These are phyloP conservation scores for Daldinia grandis DNA, from an alignment of 495 filamentous ascomycete genomes.

Conservation along the genomic window DNA sequence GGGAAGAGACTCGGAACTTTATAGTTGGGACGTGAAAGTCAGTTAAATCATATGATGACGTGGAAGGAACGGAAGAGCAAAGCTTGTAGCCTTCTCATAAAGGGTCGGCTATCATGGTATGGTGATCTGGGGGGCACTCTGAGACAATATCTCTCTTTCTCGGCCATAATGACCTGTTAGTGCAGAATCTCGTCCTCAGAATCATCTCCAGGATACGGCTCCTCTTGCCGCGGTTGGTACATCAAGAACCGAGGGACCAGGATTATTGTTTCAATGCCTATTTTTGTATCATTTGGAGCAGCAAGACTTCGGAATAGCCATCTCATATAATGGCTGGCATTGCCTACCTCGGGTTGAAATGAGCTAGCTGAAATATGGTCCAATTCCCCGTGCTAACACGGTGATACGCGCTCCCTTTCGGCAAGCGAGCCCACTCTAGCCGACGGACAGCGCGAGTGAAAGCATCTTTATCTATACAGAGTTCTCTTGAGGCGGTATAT, in stretches of 20 bases:
- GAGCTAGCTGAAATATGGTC: slow-evolving; percentile 11
- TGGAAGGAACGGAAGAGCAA: slow-evolving; percentile 15
- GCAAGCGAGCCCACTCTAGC: neutral
- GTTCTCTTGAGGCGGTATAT: neutral
- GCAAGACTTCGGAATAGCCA: slow-evolving; percentile 28
- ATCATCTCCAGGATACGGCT: neutral
- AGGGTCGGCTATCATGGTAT: neutral
- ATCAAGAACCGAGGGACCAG: slow-evolving; percentile 12
- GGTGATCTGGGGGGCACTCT: slow-evolving; percentile 11
- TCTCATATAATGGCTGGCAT: slow-evolving; percentile 13
- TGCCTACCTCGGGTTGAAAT: slow-evolving; percentile 1
- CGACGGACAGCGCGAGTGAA: slow-evolving; percentile 18
- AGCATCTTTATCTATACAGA: slow-evolving; percentile 12
- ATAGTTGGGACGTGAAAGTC: slow-evolving; percentile 6
- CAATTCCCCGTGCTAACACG: neutral
- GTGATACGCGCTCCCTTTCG: neutral
- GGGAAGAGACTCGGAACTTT: slow-evolving; percentile 7
- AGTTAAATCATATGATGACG: slow-evolving; percentile 8
- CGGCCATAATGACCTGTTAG: slow-evolving; percentile 12
- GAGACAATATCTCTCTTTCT: slow-evolving; percentile 17
- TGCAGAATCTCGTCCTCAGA: neutral
- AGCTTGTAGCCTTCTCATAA: slow-evolving; percentile 21
- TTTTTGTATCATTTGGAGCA: neutral
- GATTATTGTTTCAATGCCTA: slow-evolving; percentile 1
- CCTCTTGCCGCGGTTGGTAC: neutral